Percentiles rank a stretch among this genome's conserved stretches.
These are phyloP conservation scores for Pouteria campechiana DNA, from an alignment of 179 eudicot species.

Conservation along the genomic window DNA sequence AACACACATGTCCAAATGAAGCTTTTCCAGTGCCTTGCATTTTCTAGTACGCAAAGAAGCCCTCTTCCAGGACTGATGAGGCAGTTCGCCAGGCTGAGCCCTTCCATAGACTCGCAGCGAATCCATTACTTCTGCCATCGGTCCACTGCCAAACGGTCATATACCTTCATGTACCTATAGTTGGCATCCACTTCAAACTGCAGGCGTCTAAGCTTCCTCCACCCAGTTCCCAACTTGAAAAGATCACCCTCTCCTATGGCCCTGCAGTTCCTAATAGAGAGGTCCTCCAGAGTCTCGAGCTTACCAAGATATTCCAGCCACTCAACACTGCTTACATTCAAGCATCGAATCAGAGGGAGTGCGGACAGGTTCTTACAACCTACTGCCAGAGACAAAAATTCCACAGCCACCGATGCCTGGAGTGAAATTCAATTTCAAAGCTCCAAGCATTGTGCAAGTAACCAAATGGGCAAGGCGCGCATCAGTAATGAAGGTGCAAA, in stretches of 20 bases:
- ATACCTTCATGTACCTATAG: conserved; percentile 68
- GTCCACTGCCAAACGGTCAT: conserved; percentile 61
- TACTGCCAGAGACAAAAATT: conserved; percentile 56
- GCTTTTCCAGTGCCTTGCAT: conserved; percentile 56
- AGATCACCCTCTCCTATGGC: conserved; percentile 82
- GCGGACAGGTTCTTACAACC: conserved; percentile 52
- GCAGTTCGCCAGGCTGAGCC: conserved; percentile 61
- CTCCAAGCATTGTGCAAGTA: conserved; percentile 50
- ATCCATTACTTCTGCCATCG: conserved; percentile 56
- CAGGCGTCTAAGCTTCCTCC: conserved; percentile 54
- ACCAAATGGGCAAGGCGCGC: conserved; percentile 58
- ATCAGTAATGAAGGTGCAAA: conserved; percentile 80
- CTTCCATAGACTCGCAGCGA: conserved; percentile 67
- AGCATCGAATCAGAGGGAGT: conserved; percentile 62
- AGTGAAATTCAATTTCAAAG: conserved; percentile 61
- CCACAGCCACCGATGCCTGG: conserved; percentile 88
- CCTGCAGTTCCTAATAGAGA: conserved; percentile 65
- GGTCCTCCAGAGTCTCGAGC: conserved; percentile 46
- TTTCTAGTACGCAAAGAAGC: conserved; percentile 68
- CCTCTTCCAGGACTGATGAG: conserved; percentile 80
- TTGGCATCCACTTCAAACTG: conserved; percentile 80
- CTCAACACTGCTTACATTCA: conserved; percentile 54
- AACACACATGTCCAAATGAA: conserved; percentile 75
- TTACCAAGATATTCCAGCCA: conserved; percentile 89
- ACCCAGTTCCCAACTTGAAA: conserved; percentile 54